These are phyloP conservation scores for Phlyctochytrium bullatum DNA, from an alignment of 192 early-diverging fungal species.

Conservation along the genomic window DNA sequence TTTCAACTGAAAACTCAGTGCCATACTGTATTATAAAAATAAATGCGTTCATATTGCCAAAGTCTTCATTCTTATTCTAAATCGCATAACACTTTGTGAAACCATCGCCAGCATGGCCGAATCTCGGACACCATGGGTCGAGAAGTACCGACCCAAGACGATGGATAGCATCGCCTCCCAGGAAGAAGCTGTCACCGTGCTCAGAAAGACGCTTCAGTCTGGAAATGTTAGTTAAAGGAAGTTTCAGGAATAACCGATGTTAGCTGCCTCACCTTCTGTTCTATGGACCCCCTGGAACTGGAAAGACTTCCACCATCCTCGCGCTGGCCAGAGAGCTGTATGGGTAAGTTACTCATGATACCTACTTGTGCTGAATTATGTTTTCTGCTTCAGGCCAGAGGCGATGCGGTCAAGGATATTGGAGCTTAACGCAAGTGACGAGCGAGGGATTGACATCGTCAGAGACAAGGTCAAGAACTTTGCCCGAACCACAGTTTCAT, in stretches of 20 bases:
- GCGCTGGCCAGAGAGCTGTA: conserved; percentile 84
- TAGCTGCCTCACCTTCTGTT: conserved; percentile 94
- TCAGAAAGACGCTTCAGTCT: conserved; percentile 80
- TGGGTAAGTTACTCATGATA: conserved; percentile 54
- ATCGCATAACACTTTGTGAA: not conserved
- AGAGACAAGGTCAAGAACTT: conserved; percentile 94
- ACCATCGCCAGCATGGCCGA: no score
- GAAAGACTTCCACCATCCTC: conserved; percentile 94
- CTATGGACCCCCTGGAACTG: conserved; percentile 97
- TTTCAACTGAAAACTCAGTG: not conserved
- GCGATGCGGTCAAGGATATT: conserved; percentile 75
- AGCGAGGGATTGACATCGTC: conserved; percentile 92
- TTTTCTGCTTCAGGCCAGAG: conserved; percentile 61
- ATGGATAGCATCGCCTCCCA: conserved; percentile 88
- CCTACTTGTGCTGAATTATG: not conserved
- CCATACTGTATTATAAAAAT: conserved; percentile 2
- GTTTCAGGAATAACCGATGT: not conserved
- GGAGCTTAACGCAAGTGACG: conserved; percentile 96
- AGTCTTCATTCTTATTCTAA: not conserved
- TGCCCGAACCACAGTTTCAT: conserved; percentile 69
- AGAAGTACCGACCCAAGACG: conserved; percentile 90
- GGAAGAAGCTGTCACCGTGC: conserved; percentile 81
- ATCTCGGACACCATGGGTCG: conserved; percentile 62
- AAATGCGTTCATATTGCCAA: not conserved
- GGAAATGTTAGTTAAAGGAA: conserved; percentile 67